Percentiles rank a stretch among this genome's conserved stretches.
Evolutionary conservation across 192 early-diverging fungal species (phyloP).

Genomic region (Gryganskiella cystojenkinii): DNA sequence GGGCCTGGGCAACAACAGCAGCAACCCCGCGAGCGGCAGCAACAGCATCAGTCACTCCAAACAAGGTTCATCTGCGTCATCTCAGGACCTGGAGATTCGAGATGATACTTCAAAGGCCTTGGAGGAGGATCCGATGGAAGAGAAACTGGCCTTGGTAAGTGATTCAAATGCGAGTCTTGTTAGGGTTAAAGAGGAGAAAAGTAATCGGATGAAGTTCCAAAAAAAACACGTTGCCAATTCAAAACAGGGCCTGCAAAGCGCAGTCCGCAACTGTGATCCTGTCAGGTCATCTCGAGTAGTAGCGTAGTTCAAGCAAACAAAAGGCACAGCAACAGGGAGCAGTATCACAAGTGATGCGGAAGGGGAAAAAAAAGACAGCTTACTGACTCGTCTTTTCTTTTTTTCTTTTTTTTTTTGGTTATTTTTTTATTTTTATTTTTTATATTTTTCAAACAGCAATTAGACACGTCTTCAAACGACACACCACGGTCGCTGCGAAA

Average conservation of each 20-base stretch:
- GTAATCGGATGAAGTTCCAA: neutral
- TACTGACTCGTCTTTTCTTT: too few species aligned
- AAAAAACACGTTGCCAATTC: neutral
- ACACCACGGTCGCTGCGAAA: neutral
- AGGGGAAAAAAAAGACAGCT: too few species aligned
- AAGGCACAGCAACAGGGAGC: too few species aligned
- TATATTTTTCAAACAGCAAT: neutral
- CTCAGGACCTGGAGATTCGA: neutral
- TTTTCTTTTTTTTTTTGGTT: neutral
- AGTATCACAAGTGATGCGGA: neutral
- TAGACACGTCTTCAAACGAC: neutral
- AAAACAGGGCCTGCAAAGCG: neutral
- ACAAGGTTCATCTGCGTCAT: conserved; percentile 12
- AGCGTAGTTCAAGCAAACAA: too few species aligned
- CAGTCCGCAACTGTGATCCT: neutral
- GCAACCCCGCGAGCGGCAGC: neutral
- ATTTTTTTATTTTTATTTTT: neutral
- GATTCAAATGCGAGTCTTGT: neutral
- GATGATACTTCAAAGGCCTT: neutral
- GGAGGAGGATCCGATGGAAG: conserved; percentile 44
- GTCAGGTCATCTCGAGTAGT: too few species aligned
- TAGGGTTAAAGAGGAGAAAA: too few species aligned
- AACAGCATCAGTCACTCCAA: conserved; percentile 6
- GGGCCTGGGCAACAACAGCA: neutral
- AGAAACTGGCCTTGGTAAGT: conserved; percentile 33